Conservation (phyloP, 2,329 filamentous ascomycete genomes). For the Xylaria sp. region DNA sequence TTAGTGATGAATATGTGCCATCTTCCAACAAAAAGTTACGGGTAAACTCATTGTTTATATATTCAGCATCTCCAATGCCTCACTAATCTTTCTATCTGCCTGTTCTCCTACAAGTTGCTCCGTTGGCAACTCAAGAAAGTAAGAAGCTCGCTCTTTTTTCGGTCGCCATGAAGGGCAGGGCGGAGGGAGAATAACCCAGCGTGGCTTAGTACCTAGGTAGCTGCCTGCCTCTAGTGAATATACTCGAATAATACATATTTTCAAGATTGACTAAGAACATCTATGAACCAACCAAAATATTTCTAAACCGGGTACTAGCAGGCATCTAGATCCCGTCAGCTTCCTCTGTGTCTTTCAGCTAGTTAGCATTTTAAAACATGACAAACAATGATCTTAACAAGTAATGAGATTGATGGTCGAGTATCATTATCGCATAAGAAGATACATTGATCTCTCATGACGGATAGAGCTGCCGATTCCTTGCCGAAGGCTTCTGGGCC, state of each 20-base stretch:
- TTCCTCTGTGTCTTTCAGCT: background rate
- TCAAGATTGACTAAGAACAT: background rate
- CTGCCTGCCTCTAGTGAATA: background rate
- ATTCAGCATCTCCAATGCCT: background rate
- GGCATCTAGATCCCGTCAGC: conserved; percentile 7
- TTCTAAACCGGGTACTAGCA: background rate
- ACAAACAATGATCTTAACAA: background rate
- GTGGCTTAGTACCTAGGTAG: conserved; percentile 7
- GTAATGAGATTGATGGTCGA: background rate
- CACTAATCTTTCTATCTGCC: background rate
- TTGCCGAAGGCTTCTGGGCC: conserved; percentile 1
- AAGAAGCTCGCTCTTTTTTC: conserved; percentile 33
- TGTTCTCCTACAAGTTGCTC: background rate
- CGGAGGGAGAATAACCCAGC: conserved; percentile 16
- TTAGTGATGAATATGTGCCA: conserved; percentile 2
- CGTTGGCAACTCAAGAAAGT: background rate
- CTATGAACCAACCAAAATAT: background rate
- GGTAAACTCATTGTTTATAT: conserved; percentile 5
- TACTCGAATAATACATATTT: background rate
- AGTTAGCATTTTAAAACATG: background rate
- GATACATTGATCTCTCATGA: conserved; percentile 12
- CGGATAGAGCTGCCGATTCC: conserved; percentile 17
- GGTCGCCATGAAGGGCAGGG: conserved; percentile 6
- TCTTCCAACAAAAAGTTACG: background rate
- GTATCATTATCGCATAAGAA: background rate